phyloP scores from a whole-genome alignment of 768 basidiomycete species.

The Tubosaeta sp. region DNA sequence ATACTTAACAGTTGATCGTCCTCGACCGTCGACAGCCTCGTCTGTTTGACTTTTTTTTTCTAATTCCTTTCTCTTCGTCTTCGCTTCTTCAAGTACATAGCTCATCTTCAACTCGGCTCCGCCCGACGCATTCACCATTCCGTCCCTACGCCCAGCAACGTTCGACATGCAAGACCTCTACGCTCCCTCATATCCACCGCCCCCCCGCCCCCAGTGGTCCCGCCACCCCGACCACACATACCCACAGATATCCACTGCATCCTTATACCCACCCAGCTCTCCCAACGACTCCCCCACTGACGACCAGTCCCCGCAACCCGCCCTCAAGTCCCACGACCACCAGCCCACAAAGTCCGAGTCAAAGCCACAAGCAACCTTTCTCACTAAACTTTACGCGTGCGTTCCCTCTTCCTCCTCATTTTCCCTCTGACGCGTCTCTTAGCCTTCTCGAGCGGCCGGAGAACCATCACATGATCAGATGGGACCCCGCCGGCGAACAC shows the following conservation, averaged over 20 bases:
- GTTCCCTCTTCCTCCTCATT: constrained; percentile 29
- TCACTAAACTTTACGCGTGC: constrained; percentile 94
- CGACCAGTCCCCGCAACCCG: constrained; percentile 41
- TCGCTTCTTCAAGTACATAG: constrained; percentile 32
- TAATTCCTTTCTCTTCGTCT: constrained; percentile 24
- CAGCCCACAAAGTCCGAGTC: constrained; percentile 63
- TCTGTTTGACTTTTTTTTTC: constrained; percentile 26
- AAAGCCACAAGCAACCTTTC: constrained; percentile 91
- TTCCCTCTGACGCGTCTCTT: constrained; percentile 21
- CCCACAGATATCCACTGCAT: constrained; percentile 33
- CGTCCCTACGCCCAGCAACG: constrained; percentile 39
- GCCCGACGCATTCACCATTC: constrained; percentile 33
- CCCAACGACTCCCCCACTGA: constrained; percentile 42
- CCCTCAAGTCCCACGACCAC: constrained; percentile 37
- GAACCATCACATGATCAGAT: constrained; percentile 96
- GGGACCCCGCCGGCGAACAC: constrained; percentile 90
- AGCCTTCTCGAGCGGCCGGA: constrained; percentile 88
- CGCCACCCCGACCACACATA: constrained; percentile 31
- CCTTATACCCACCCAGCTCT: constrained; percentile 32
- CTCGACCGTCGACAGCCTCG: constrained; percentile 26
- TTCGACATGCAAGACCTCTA: constrained; percentile 47
- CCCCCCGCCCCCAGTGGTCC: constrained; percentile 40
- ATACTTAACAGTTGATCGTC: constrained; percentile 36
- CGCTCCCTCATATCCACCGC: constrained; percentile 38
- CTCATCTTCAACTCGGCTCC: constrained; percentile 14